phyloP scores from a whole-genome alignment of 2,329 filamentous ascomycete genomes.

The Aspergillus fijiensis region DNA sequence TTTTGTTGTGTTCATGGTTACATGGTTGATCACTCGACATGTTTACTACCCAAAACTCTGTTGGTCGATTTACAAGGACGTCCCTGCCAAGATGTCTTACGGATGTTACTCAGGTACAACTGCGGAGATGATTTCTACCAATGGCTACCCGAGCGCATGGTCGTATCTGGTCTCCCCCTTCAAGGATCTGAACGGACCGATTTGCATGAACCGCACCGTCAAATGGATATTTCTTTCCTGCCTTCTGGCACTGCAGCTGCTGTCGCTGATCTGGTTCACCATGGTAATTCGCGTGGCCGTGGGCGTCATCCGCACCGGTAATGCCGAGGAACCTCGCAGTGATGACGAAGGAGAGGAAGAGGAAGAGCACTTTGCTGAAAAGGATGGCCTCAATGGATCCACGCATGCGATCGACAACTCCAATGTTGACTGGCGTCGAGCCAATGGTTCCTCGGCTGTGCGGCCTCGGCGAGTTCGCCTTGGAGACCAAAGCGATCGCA shows the following conservation, averaged over 20 bases:
- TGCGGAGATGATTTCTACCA: slow-evolving; percentile 33
- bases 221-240: slow-evolving; percentile 74
- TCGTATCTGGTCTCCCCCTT: slow-evolving; percentile 73
- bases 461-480: slow-evolving; percentile 40
- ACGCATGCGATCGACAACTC: slow-evolving; percentile 26
- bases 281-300: slow-evolving; percentile 84
- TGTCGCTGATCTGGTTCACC: slow-evolving; percentile 84
- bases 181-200: slow-evolving; percentile 64
- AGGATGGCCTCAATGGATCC: slow-evolving; percentile 24
- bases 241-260: slow-evolving; percentile 72
- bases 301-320: slow-evolving; percentile 70
- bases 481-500: slow-evolving; percentile 49
- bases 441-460: slow-evolving; percentile 34
- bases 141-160: slow-evolving; percentile 46
- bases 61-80: slow-evolving; percentile 75
- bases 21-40: slow-evolving; percentile 83
- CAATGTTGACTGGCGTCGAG: slow-evolving; percentile 35
- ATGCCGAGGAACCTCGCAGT: slow-evolving; percentile 82
- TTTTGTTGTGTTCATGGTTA: slow-evolving; percentile 81
- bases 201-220: slow-evolving; percentile 77
- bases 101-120: slow-evolving; percentile 67
- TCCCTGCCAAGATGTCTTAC: slow-evolving; percentile 60
- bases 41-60: slow-evolving; percentile 74
- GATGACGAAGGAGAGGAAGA: slow-evolving; percentile 75
- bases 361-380: slow-evolving; percentile 31